Evolutionary conservation across 2,329 filamentous ascomycete genomes (phyloP), one percentile per base, ranked within the genome.

Genomic region (Aspergillus spinulosporus): DNA sequence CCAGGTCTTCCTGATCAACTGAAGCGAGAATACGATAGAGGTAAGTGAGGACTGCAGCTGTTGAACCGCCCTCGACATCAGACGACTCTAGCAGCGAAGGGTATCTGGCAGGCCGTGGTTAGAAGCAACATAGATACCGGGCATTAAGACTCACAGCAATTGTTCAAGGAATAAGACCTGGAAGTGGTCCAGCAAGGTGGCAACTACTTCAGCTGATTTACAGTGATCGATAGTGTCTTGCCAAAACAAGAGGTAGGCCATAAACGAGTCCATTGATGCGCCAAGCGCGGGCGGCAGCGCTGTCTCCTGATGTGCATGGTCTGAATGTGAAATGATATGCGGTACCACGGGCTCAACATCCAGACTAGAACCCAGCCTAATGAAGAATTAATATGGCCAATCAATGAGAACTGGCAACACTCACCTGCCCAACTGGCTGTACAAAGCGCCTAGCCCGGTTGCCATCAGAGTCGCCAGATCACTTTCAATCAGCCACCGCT

Each of bases 211-310:
- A 1, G 87, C 81, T 3, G 93, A 97, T 66, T 87, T 86, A 76
- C 94, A 99, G 74, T 97, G 93, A 71, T 97, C 94, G 59, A 99
- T 79, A 36, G 97, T 92, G 72, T 99, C 94, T 75, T 99, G 94
- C 94, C 94, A 99, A 70, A 99, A 99, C 4, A 95, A 80, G 48
- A 99, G 82, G 69, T 97, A 95, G 0, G 94, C 96, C 42, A 99
- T 81, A 68, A 99, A 99, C 0, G 92, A 96, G 53, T 93, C 87
- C 68, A 97, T 84, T 66, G 97, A 90, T n/a, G 86, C 83, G 66
- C 90, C 88, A 60, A 95, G 92, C 57, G 91, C 88, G 86, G 70
- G 88, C 87, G 48, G 90, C 87, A 74, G 85, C 86, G 62, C 92
- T 84, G 67, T 90, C 84, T 65, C 86, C 82, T 62, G 85, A 85